Base-by-base conservation (phyloP, 257 asterid species). In the Solanum habrochaites region DNA sequence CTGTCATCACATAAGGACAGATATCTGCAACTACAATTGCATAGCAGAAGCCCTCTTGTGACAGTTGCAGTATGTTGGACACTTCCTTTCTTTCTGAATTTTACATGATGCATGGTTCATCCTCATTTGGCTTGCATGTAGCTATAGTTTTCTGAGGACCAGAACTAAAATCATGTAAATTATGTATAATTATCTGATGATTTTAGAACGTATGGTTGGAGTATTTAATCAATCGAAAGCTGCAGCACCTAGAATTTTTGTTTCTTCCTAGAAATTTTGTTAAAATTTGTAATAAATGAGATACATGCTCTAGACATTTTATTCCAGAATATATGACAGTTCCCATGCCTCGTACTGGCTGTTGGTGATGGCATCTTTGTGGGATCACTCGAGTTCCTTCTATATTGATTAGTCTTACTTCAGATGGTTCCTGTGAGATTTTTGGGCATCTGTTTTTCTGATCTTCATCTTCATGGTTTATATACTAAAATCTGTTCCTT, bases 1-100 rank as follows among this genome's bases (percentile, higher is more conserved):
- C 99, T 10, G 99, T 97, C 89, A 95, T 97, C 87, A 97, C 99
- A 88, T 97, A 93, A 90, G 88, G 47, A 80, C 18, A 16, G 77
- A 85, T 82, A 35, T 60, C 83, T 83, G 88, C 69, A 56, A 49
- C 56, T 66, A 13, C 58, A 16, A 29, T 88, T 82, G 27, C 86
- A 18, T 16, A 58, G 21, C 3, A 37, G 78, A 83, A 43, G 67
- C 70, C 32, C 70, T 47, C 13, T 83, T n/a, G 74, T 89, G 52
- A 67, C 32, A 14, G 49, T 45, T 47, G 47, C 75, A 87, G 82
- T 71, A 88, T 90, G 93, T 90, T 77, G 88, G 77, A 40, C 37
- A 21, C 81, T 86, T 70, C 74, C 67, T 87, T 52, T 89, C 71
- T 74, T 45, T 82, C 85, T 80, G 85, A 80, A 49, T 80, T 47